Conservation (phyloP, 495 filamentous ascomycete genomes). For the Trichoderma erinaceum region DNA sequence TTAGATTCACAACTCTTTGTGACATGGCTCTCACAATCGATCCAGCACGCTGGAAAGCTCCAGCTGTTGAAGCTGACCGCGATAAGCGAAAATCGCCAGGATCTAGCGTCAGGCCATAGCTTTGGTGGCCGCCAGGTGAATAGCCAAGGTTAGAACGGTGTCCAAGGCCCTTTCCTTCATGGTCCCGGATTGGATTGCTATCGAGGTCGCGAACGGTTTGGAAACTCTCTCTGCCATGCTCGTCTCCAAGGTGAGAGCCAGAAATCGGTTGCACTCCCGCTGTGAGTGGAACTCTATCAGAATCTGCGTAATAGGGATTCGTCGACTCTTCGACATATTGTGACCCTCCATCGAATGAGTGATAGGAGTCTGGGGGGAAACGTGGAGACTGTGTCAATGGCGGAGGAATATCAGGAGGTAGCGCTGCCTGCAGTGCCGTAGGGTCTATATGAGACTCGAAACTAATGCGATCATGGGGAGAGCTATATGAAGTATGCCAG, state of each 20-base stretch:
- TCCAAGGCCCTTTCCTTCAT: slow-evolving; percentile 40
- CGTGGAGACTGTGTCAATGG: slow-evolving; percentile 10
- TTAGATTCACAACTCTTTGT: slow-evolving; percentile 93
- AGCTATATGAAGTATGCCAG: slow-evolving; percentile 7
- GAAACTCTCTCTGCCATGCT: slow-evolving; percentile 53
- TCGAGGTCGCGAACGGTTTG: slow-evolving; percentile 52
- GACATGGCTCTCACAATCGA: slow-evolving; percentile 96
- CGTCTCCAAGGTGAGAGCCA: slow-evolving; percentile 45
- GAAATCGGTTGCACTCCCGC: slow-evolving; percentile 58
- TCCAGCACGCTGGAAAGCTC: slow-evolving; percentile 69
- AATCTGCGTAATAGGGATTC: slow-evolving; percentile 45
- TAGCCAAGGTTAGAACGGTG: slow-evolving; percentile 49
- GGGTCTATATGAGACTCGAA: slow-evolving; percentile 39
- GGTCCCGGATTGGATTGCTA: slow-evolving; percentile 33
- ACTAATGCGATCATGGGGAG: slow-evolving; percentile 16
- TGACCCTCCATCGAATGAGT: slow-evolving; percentile 25
- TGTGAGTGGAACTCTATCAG: slow-evolving; percentile 53
- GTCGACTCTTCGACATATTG: slow-evolving; percentile 34
- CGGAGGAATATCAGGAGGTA: slow-evolving; percentile 39
- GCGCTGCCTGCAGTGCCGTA: slow-evolving; percentile 42
- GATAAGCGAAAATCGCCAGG: slow-evolving; percentile 50
- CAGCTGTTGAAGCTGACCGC: slow-evolving; percentile 47
- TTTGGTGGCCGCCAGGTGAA: slow-evolving; percentile 35
- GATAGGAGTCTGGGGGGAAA: slow-evolving; percentile 18
- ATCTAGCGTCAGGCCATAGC: slow-evolving; percentile 42